Evolutionary conservation across 805 yeast genomes (phyloP).

Genomic region (Candida tibetensis): DNA sequence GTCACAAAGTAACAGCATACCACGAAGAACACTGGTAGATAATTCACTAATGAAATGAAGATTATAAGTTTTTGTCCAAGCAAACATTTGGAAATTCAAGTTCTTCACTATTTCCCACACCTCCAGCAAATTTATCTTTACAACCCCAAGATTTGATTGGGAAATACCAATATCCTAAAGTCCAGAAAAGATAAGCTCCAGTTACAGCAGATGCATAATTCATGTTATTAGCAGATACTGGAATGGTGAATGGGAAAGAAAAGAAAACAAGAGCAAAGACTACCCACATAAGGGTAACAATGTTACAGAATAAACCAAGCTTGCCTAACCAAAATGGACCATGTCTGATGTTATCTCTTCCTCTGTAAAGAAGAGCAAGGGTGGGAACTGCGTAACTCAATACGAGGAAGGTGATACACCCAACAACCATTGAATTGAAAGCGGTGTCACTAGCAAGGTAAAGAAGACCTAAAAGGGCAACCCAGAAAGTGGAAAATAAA

Average conservation of each 20-base stretch:
- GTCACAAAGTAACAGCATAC: neutral
- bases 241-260: conserved; percentile 35
- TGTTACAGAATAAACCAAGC: conserved; percentile 32
- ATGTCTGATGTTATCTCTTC: conserved; percentile 37
- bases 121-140: conserved; percentile 42
- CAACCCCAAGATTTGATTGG: conserved; percentile 38
- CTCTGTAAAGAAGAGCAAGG: conserved; percentile 31
- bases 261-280: conserved; percentile 37
- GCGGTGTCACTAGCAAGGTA: conserved; percentile 38
- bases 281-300: conserved; percentile 33
- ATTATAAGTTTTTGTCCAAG: conserved; percentile 23
- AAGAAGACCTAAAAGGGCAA: conserved; percentile 36
- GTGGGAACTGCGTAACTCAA: conserved; percentile 38
- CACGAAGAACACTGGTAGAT: neutral
- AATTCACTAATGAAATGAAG: no score
- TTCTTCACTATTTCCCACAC: conserved; percentile 37
- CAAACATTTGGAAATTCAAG: conserved; percentile 45
- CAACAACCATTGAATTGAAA: conserved; percentile 38
- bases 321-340: conserved; percentile 44
- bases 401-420: conserved; percentile 38
- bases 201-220: conserved; percentile 28
- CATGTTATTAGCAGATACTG: conserved; percentile 27
- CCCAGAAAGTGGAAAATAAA: conserved; percentile 31
- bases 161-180: conserved; percentile 42
- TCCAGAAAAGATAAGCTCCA: conserved; percentile 31